Conservation (phyloP, 768 basidiomycete genomes). For the Collybiopsis confluens region DNA sequence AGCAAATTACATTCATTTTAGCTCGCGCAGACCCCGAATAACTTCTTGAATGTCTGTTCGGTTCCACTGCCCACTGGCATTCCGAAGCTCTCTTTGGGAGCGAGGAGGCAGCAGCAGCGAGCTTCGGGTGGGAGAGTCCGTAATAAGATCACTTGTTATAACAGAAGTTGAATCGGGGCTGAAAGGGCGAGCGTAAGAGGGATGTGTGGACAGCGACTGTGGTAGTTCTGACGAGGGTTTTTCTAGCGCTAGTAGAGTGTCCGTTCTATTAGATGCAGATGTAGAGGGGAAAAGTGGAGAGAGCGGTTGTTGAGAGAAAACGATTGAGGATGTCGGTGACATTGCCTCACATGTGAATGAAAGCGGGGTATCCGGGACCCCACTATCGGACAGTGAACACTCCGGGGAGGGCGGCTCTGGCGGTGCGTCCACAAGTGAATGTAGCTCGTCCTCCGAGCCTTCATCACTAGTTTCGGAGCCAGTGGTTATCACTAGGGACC, state of each 20-base stretch:
- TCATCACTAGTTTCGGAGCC: not conserved
- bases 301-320: not conserved
- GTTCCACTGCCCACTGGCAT: slow-evolving; percentile 3
- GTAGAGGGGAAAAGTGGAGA: not conserved
- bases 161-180: not conserved
- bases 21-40: slow-evolving; percentile 1
- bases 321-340: slow-evolving; percentile 1
- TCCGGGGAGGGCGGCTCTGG: not conserved
- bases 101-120: not conserved
- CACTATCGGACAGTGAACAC: not conserved
- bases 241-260: not conserved
- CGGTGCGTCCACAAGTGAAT: too few relatives aligned
- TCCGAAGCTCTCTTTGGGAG: not conserved
- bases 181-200: not conserved
- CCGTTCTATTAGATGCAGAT: not conserved
- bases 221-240: not conserved
- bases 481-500: not conserved
- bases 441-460: not conserved
- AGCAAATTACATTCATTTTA: too few relatives aligned
- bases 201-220: not conserved
- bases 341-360: not conserved
- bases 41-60: slow-evolving; percentile 1
- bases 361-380: not conserved
- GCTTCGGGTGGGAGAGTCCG: not conserved
- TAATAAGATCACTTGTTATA: not conserved